Evolutionary conservation across 148 eudicot genomes (phyloP).

Genomic region (Diospyros kaki): DNA sequence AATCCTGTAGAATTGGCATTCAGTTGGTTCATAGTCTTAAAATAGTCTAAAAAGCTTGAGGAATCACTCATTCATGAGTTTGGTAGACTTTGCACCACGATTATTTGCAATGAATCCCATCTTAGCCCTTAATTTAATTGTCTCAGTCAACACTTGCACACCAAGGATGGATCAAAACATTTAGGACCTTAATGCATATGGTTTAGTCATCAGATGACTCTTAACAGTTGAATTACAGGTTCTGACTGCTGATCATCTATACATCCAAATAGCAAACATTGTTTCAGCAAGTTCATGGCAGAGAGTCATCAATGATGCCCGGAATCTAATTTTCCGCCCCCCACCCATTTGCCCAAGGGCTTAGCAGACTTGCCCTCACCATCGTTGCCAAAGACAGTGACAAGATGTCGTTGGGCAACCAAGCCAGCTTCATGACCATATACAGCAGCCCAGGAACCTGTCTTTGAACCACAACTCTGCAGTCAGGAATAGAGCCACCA

Average conservation of each 20-base stretch:
- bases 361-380: constrained; percentile 40
- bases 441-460: constrained; percentile 93
- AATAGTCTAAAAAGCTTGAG: too few relatives aligned
- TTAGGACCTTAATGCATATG: too few relatives aligned
- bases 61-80: too few relatives aligned
- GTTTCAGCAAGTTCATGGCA: background rate
- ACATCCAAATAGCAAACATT: background rate
- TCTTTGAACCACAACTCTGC: constrained; percentile 93
- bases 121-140: too few relatives aligned
- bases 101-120: too few relatives aligned
- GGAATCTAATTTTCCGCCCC: too few relatives aligned
- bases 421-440: constrained; percentile 97
- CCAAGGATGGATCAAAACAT: too few relatives aligned
- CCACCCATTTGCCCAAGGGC: background rate
- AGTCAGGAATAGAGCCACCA: constrained; percentile 14
- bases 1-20: too few relatives aligned
- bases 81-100: too few relatives aligned
- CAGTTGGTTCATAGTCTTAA: too few relatives aligned
- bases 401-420: constrained; percentile 91
- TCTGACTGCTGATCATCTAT: background rate
- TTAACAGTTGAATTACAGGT: background rate
- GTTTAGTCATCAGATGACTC: too few relatives aligned
- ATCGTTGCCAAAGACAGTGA: constrained; percentile 86
- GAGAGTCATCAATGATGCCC: background rate
- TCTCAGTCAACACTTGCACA: too few relatives aligned